phyloP scores from a whole-genome alignment of 805 yeast genomes.

The Wilhelminamyces savonicus region DNA sequence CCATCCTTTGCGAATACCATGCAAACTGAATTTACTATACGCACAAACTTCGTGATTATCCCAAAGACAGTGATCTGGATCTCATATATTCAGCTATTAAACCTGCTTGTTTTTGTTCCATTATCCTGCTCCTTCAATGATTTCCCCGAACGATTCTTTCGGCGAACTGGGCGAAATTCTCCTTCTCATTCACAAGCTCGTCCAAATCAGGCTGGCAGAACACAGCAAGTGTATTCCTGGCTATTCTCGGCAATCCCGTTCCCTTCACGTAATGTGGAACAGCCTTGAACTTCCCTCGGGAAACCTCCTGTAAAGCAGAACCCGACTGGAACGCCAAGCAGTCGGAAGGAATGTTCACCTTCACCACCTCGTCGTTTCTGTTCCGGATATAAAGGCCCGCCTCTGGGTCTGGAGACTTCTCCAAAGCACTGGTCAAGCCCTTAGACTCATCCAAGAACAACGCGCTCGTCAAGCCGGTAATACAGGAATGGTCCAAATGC shows the following conservation, averaged over 20 bases:
- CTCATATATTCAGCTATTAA: too few species aligned
- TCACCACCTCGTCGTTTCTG: slow-evolving; percentile 37
- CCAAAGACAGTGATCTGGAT: too few species aligned
- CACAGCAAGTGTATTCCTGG: slow-evolving; percentile 54
- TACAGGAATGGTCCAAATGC: slow-evolving; percentile 54
- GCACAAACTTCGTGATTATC: too few species aligned
- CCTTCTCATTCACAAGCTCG: slow-evolving; percentile 37
- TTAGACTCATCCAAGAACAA: slow-evolving; percentile 37
- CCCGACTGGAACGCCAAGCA: slow-evolving; percentile 61
- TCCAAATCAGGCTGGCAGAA: slow-evolving; percentile 56
- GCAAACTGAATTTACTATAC: too few species aligned
- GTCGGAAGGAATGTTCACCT: slow-evolving; percentile 48
- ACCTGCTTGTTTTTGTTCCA: too few species aligned
- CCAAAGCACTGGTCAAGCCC: slow-evolving; percentile 16
- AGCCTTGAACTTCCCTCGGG: slow-evolving; percentile 45
- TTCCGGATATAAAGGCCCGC: slow-evolving; percentile 48
- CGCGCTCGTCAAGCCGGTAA: slow-evolving; percentile 55
- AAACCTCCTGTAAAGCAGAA: slow-evolving; percentile 46
- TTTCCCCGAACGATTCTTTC: slow-evolving; percentile 26
- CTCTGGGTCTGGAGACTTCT: slow-evolving; percentile 34
- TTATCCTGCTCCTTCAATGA: too few species aligned
- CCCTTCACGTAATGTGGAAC: slow-evolving; percentile 55
- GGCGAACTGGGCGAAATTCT: slow-evolving; percentile 47
- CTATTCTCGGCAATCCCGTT: slow-evolving; percentile 23
- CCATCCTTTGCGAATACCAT: too few species aligned